phyloP scores from a whole-genome alignment of 2,329 filamentous ascomycete genomes.

The Chaetomium olivaceum region DNA sequence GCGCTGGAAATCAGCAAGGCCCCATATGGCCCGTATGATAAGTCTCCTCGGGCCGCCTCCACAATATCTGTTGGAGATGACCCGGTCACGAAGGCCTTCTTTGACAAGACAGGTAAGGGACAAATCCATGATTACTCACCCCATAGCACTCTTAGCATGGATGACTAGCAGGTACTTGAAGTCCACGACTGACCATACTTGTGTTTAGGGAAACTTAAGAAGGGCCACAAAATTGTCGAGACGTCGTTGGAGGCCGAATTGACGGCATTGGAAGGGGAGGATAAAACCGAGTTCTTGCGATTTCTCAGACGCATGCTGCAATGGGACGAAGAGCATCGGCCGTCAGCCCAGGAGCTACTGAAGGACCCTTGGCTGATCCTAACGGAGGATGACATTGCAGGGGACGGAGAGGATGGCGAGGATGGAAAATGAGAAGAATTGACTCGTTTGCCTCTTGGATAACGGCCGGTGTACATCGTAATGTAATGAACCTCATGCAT shows the following conservation, averaged over 20 bases:
- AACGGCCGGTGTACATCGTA: too few relatives aligned
- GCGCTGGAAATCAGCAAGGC: slow-evolving; percentile 6
- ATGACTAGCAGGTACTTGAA: too few relatives aligned
- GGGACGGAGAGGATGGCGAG: slow-evolving; percentile 40
- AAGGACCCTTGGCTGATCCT: slow-evolving; percentile 12
- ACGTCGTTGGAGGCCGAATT: not conserved
- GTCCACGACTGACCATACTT: too few relatives aligned
- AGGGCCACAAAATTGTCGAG: not conserved
- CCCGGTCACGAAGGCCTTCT: slow-evolving; percentile 6
- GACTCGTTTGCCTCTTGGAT: too few relatives aligned
- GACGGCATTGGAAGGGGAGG: not conserved
- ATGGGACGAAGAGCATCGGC: slow-evolving; percentile 17
- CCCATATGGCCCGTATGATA: slow-evolving; percentile 19
- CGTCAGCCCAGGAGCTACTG: slow-evolving; percentile 17
- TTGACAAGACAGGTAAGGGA: slow-evolving; percentile 7
- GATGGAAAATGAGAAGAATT: too few relatives aligned
- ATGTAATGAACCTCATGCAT: too few relatives aligned
- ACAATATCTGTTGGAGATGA: slow-evolving; percentile 14
- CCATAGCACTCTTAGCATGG: too few relatives aligned
- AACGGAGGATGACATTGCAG: slow-evolving; percentile 52
- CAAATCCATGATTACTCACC: too few relatives aligned
- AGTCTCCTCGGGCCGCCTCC: slow-evolving; percentile 18
- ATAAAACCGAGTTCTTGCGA: not conserved
- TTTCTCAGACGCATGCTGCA: not conserved
- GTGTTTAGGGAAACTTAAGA: too few relatives aligned